These are phyloP conservation scores for Solanum hybrid DNA, from an alignment of 305 asterid genomes.

Conservation along the genomic window DNA sequence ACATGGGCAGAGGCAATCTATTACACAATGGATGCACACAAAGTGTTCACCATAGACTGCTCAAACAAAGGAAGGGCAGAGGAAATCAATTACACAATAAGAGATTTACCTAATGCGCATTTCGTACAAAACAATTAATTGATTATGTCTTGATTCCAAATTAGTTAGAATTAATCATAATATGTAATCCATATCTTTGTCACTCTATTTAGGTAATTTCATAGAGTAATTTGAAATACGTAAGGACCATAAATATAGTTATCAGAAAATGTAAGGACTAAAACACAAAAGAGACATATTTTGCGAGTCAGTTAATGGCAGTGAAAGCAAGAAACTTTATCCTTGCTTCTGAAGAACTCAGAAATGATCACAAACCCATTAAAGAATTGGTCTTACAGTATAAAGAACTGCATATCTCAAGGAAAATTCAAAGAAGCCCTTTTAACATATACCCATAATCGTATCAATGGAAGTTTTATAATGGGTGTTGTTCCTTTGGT, in stretches of 20 bases:
- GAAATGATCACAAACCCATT: conserved; percentile 4
- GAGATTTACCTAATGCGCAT: neutral
- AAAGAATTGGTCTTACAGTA: conserved; percentile 26
- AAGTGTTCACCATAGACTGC: neutral
- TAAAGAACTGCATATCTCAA: conserved; percentile 27
- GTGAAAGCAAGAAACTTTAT: neutral
- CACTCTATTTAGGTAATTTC: neutral
- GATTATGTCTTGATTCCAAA: neutral
- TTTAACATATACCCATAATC: conserved; percentile 32
- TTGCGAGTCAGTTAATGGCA: neutral
- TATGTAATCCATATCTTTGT: neutral
- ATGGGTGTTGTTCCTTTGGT: conserved; percentile 45
- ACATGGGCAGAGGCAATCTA: neutral
- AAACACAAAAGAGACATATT: neutral
- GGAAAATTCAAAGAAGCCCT: conserved; percentile 44
- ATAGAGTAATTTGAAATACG: neutral
- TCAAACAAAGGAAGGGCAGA: neutral
- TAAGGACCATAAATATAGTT: neutral
- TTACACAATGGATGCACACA: neutral
- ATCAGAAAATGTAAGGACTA: neutral
- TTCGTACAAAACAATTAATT: neutral
- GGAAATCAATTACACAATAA: neutral
- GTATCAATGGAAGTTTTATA: conserved; percentile 18
- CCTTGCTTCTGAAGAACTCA: neutral
- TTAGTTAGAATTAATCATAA: neutral